phyloP scores from a whole-genome alignment of 2,329 filamentous ascomycete genomes.

The Trichoderma brevicompactum region DNA sequence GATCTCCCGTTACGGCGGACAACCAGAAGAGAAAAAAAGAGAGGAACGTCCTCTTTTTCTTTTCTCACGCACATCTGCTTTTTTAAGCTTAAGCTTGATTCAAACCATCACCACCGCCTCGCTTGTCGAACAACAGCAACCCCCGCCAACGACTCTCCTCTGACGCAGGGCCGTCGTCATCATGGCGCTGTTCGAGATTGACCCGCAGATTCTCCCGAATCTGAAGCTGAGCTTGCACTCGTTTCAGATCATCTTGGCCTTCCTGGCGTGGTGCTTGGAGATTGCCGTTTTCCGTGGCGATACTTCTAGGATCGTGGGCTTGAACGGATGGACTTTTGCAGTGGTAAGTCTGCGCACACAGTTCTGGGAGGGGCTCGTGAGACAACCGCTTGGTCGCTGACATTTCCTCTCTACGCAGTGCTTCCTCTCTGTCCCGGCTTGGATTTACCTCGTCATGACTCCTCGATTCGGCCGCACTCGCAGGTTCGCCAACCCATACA shows the following conservation, averaged over 20 bases:
- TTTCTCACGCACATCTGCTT: not conserved
- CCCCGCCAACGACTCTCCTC: not conserved
- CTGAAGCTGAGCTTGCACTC: constrained; percentile 63
- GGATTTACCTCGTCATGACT: constrained; percentile 68
- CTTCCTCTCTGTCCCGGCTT: constrained; percentile 66
- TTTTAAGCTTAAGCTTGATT: not conserved
- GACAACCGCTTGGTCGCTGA: not conserved
- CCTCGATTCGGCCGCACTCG: constrained; percentile 66
- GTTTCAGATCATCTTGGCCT: constrained; percentile 57
- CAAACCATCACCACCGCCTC: not conserved
- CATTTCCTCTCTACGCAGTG: constrained; percentile 50
- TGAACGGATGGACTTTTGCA: constrained; percentile 67
- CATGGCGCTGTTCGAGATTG: constrained; percentile 56
- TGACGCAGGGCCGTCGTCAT: constrained; percentile 23
- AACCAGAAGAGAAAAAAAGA: constrained; percentile 8
- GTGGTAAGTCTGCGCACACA: constrained; percentile 53
- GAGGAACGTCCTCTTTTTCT: not conserved
- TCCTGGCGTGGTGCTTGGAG: constrained; percentile 62
- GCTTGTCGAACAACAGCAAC: not conserved
- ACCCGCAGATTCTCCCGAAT: constrained; percentile 58
- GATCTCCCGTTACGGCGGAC: constrained; percentile 8
- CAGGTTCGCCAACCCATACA: constrained; percentile 64
- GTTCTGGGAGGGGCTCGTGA: not conserved
- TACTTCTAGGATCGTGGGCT: constrained; percentile 56
- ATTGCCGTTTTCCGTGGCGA: constrained; percentile 61